Conservation (phyloP, 176 grass and related monocot genomes). For the Carex myosuroides region DNA sequence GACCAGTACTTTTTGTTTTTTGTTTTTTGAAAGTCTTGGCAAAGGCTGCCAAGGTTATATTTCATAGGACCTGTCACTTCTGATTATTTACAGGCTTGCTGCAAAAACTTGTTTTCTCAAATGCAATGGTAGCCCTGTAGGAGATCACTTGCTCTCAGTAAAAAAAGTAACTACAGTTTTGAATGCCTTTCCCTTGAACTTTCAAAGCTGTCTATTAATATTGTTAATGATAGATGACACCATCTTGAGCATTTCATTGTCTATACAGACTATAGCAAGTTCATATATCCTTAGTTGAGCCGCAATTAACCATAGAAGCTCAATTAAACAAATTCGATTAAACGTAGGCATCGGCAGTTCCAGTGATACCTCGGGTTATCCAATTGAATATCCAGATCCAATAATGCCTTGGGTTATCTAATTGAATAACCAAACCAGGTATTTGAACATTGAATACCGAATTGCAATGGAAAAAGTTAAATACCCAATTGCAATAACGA, state of each 20-base stretch:
- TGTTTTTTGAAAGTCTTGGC: no score
- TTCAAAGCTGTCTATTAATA: background rate
- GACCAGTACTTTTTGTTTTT: background rate
- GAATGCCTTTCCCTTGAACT: background rate
- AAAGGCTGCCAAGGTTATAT: background rate
- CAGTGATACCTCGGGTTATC: background rate
- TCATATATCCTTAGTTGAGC: background rate
- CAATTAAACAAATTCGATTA: background rate
- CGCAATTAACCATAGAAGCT: background rate
- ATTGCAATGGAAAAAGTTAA: background rate
- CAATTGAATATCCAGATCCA: no score
- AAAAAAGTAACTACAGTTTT: background rate
- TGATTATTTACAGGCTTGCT: background rate
- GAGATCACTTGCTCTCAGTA: background rate
- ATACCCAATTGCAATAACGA: background rate
- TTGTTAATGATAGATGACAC: background rate
- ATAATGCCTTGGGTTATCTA: background rate
- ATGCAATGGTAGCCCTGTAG: background rate
- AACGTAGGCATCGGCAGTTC: background rate
- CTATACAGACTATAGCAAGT: background rate
- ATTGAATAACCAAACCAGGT: no score
- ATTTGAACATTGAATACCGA: background rate
- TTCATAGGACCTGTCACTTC: background rate
- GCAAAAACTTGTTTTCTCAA: background rate
- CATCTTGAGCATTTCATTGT: background rate